Base-by-base conservation (phyloP, 2,329 filamentous ascomycete species). In the Penicillium brasilianum region DNA sequence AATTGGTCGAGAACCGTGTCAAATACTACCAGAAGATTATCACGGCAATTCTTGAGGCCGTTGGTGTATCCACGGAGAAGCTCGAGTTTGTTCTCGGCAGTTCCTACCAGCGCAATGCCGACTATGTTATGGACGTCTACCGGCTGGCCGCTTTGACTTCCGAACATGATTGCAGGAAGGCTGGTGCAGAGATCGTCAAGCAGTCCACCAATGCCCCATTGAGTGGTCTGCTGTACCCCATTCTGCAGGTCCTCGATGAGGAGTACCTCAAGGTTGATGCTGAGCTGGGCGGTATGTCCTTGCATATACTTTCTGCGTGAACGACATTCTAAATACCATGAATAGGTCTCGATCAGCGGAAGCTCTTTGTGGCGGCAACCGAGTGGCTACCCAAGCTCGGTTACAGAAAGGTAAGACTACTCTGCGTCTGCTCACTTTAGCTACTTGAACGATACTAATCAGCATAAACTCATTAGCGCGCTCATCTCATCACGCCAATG, bases 131-230 rank as follows among this genome's bases (percentile, higher is more conserved):
- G 91, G 94, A 98, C 74, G 80, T 96, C 36, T 94, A 93, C 80
- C 88, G 90, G 73, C 76, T 98, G 66, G 85, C 84, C 49, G 86
- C 86, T 3, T 78, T 74, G 63, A 61, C 68, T 5, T 69, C 70
- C 3, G 88, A 93, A 78, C 88, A 93, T 73, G 88, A 95, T 72
- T 92, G 93, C 16, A 92, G 93, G 78, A 95, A 92, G 78, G 93
- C 94, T 0, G 94, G 94, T 41, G 91, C 92, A 1, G 95, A 98
- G 78, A 87, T 98, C 8, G 94, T 99, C 67, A 98, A 98, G 84
- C 93, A 98, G 81, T 88, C 90, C 3, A 85, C 87, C 59, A 93
- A 94, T 71, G 86, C 90, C 10, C 86, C 90, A 3, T 76, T 96
- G 57, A 87, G 85, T 59, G 91, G 91, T 1, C 44, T 64, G 34